Evolutionary conservation across 495 filamentous ascomycete species (phyloP), one percentile per base, ranked within the genome.

Genomic region (Penicillium subrubescens): DNA sequence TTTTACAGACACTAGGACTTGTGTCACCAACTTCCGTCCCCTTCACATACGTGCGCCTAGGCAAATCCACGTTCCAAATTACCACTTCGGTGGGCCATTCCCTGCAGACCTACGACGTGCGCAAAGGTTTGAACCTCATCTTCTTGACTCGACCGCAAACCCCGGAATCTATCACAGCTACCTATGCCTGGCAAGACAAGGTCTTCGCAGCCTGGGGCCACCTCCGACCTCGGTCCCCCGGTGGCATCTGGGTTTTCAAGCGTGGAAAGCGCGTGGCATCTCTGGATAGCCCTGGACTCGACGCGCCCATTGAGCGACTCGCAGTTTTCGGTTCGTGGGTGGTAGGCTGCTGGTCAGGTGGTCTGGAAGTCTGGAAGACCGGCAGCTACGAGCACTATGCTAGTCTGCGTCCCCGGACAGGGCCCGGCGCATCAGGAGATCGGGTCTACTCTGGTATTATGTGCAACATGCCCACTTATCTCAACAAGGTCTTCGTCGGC

Each of bases 1-100:
- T 23, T 8, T 39, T 5, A 17, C 63, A 97, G 92, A 96, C 96
- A 37, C 79, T 99, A 67, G 95, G 95, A 50, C 83, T 98, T 10
- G 92, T 98, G 15, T 97, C 96, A 15, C 91, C 95, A 3, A 97
- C 94, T 14, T 66, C 84, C 37, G 91, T 96, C 3, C 94, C 95
- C 7, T 97, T 98, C 70, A 91, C 94, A 8, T 88, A 89, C 23
- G 85, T 94, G 25, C 92, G 95, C 4, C 80, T 97, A 17, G 95
- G 95, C 60, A 96, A 96, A 75, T 91, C 92, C 7, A 96, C 93
- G 19, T 97, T 95, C 74, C 95, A 99, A 71, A 91, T 99, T 75
- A 97, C 95, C 15, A 98, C 96, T 43, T 97, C 92, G 0, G 91
- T 94, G 55, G 94, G 93, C 65, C 87, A 88, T 65, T 90, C 88